Evolutionary conservation across 129 eudicot genomes (phyloP).

Genomic region (Chrysanthemum lavandulifolium): DNA sequence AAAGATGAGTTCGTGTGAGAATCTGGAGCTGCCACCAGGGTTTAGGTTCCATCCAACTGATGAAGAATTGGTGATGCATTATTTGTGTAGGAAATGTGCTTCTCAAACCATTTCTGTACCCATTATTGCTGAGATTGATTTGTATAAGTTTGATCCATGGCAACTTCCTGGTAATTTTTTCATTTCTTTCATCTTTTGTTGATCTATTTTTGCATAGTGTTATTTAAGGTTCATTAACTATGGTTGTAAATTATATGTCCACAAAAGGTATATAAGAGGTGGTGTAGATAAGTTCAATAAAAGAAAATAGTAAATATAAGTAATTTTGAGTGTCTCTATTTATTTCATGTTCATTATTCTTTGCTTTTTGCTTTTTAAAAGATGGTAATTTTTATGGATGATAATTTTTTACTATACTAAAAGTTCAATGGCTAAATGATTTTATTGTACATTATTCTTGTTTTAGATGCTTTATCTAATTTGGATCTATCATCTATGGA

Average conservation of each 20-base stretch:
- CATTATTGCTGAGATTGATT: conserved; percentile 63
- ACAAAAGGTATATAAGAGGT: no score
- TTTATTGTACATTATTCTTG: no score
- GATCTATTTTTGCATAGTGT: no score
- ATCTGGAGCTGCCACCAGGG: conserved; percentile 52
- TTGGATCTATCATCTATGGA: neutral
- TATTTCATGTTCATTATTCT: no score
- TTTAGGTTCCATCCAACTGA: conserved; percentile 66
- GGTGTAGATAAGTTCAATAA: no score
- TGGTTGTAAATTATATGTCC: neutral
- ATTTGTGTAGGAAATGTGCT: conserved; percentile 55
- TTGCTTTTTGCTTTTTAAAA: no score
- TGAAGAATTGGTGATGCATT: conserved; percentile 65
- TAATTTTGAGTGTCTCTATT: no score
- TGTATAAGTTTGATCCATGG: conserved; percentile 76
- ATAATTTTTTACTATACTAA: no score
- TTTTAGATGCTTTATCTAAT: neutral
- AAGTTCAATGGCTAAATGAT: no score
- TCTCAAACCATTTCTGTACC: conserved; percentile 50
- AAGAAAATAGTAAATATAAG: no score
- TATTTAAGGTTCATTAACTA: no score
- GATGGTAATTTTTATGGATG: no score
- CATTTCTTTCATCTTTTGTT: neutral
- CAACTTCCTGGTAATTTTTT: conserved; percentile 57
- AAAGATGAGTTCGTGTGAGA: conserved; percentile 32